Base-by-base conservation (phyloP, 2,329 filamentous ascomycete genomes). In the Aspergillus ochraceoroseus region DNA sequence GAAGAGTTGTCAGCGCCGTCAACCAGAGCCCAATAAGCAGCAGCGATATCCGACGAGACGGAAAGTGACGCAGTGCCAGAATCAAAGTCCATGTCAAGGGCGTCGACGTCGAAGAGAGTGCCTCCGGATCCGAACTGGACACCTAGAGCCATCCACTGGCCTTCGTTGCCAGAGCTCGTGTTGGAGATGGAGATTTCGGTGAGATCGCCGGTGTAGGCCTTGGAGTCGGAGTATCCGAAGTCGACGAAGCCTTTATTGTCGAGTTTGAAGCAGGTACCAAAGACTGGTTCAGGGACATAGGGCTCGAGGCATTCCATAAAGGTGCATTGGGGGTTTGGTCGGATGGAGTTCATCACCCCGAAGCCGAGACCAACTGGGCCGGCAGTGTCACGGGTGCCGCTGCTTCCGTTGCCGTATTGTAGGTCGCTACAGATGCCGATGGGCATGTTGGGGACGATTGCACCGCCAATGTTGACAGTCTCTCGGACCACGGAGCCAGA, bases 261-360 rank as follows among this genome's bases (percentile, higher is more conserved):
- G 18, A 32, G 34, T 14, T 43, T 43, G 31, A 43, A 43, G 13
- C 29, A 26, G 4, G 41, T 43, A 25, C 34, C 31, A 26, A 43
- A 43, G 11, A 43, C 17, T 8, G 41, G 41, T 14, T 33, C 34
- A 5, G 34, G 41, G n/a, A 43, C 30, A 19, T 43, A 43, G 6
- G 41, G 41, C 31, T 33, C 23, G 3, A 43, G 34, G 18, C 41
- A 43, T 43, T 43, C 34, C 34, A 43, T 43, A 30, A 43, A 43
- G 7, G 41, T 43, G 30, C 41, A 43, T 23, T 43, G 41, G 8
- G 41, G 34, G 19, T 38, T 34, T 7, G 41, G 41, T 7, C 34
- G 41, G 15, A 43, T 38, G 12, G 41, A 43, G 30, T 43, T 43
- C 28, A 38, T 7, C 9, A 30, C 26, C 11, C 41, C 41, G 11